Evolutionary conservation across 495 filamentous ascomycete genomes (phyloP).

Genomic region (Parathielavia hyrcaniae): DNA sequence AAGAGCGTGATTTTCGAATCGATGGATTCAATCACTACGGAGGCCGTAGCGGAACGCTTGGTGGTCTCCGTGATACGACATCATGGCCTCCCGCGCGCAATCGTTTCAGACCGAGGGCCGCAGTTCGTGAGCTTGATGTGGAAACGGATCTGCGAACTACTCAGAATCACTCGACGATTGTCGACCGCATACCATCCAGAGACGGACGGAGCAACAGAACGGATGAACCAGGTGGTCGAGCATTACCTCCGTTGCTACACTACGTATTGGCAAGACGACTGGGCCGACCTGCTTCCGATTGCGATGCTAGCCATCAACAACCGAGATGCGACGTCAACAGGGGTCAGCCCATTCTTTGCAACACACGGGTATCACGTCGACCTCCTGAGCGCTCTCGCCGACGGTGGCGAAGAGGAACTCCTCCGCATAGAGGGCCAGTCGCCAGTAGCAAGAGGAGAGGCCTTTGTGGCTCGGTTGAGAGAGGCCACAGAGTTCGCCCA

Average conservation of each 20-base stretch:
- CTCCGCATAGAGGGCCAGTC: not conserved
- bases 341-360: not conserved
- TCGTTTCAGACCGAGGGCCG: constrained; percentile 1
- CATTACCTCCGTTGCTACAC: constrained; percentile 3
- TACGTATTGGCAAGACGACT: constrained; percentile 4
- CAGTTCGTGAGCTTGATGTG: not conserved
- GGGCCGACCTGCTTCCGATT: not conserved
- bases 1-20: constrained; percentile 1
- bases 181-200: constrained; percentile 1
- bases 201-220: constrained; percentile 3
- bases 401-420: not conserved
- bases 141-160: not conserved
- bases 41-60: not conserved
- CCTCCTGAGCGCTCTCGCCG: no score
- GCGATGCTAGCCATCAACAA: constrained; percentile 9
- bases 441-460: not conserved
- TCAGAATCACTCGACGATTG: constrained; percentile 2
- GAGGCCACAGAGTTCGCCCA: not conserved
- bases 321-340: not conserved
- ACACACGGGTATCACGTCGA: constrained; percentile 1
- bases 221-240: not conserved
- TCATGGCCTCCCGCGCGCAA: not conserved
- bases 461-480: not conserved
- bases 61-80: not conserved
- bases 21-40: not conserved